phyloP scores from a whole-genome alignment of 1,284 basidiomycete species.

The Marasmius sp. region DNA sequence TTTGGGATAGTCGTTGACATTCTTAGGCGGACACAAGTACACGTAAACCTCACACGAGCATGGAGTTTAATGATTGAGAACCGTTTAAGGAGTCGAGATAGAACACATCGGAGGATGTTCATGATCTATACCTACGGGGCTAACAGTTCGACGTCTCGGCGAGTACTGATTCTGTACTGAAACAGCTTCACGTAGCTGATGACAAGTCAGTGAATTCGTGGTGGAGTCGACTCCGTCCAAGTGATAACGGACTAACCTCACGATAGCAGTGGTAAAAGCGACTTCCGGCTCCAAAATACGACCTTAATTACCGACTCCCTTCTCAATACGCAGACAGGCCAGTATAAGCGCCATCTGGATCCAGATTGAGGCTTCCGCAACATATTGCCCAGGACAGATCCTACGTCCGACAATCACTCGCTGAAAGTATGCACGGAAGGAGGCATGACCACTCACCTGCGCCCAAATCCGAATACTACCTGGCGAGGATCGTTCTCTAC shows the following conservation, averaged over 20 bases:
- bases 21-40: too few relatives aligned
- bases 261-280: background rate
- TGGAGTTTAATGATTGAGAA: too few relatives aligned
- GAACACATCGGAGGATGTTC: too few relatives aligned
- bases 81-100: too few relatives aligned
- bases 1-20: too few relatives aligned
- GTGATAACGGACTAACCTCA: background rate
- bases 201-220: background rate
- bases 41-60: too few relatives aligned
- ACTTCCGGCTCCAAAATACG: background rate
- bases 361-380: background rate
- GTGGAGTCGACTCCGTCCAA: background rate
- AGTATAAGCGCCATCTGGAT: conserved; percentile 1
- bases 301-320: background rate
- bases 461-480: conserved; percentile 2
- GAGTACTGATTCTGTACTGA: background rate
- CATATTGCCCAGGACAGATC: conserved; percentile 2
- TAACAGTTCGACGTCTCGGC: background rate
- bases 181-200: background rate
- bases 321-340: background rate
- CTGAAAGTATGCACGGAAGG: background rate
- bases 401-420: background rate
- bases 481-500: background rate
- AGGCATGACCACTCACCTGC: background rate
- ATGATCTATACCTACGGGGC: background rate